These are phyloP conservation scores for Eremothecium cymbalariae DNA, from an alignment of 1,139 yeast genomes.

Conservation along the genomic window DNA sequence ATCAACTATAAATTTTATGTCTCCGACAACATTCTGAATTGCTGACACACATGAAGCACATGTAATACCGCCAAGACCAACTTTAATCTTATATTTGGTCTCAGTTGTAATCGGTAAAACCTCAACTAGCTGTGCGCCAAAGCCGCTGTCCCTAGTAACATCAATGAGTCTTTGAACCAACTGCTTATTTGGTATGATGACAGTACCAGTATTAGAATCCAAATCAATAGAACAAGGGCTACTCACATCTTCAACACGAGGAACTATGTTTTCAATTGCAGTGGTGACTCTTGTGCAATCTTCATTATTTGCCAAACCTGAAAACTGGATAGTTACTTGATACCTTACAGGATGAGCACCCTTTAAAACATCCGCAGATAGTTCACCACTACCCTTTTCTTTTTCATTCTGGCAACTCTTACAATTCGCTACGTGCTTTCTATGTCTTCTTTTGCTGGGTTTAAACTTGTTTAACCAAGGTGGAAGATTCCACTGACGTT, in stretches of 20 bases:
- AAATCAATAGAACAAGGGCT: conserved; percentile 32
- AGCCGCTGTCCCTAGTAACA: conserved; percentile 48
- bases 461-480: too few species aligned
- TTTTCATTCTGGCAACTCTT: too few species aligned
- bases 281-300: conserved; percentile 30
- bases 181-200: conserved; percentile 45
- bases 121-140: conserved; percentile 49
- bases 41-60: conserved; percentile 65
- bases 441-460: too few species aligned
- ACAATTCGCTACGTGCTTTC: too few species aligned
- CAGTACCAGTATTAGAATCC: conserved; percentile 40
- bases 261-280: too few species aligned
- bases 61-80: conserved; percentile 65
- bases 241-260: conserved; percentile 5
- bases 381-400: too few species aligned
- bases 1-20: conserved; percentile 47
- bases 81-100: conserved; percentile 41
- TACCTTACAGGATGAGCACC: too few species aligned
- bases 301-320: conserved; percentile 7
- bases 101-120: conserved; percentile 49
- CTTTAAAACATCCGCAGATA: too few species aligned
- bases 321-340: too few species aligned
- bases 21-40: conserved; percentile 42
- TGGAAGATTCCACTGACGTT: too few species aligned
- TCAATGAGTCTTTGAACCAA: conserved; percentile 43